Base-by-base conservation (phyloP, 352 stramenopile species). In the Phytopythium cucurbitacearum region DNA sequence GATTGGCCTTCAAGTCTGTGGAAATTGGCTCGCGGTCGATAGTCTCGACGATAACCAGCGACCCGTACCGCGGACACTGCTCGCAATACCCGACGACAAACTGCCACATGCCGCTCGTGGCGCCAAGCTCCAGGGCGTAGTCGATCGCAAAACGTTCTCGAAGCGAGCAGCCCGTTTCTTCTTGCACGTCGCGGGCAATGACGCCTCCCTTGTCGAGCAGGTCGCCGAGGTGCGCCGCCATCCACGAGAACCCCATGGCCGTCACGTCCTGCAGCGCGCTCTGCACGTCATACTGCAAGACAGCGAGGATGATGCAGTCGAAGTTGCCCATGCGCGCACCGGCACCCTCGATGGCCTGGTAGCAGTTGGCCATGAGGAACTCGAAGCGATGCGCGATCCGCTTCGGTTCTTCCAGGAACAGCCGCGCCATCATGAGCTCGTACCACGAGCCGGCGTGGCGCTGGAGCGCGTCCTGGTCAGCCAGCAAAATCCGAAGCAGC, bases 341-440 rank as follows among this genome's bases (percentile, higher is more conserved):
- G 28, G 64, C 57, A 16, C 53, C 57, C 40, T 84, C 61, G 50
- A 86, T 79, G 9, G 55, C 63, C 42, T 66, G 63, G 55, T 85
- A 86, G 57, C 77, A 91, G 42, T 81, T 87, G 16, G 73, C 76
- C 80, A 89, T 91, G 13, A 91, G 67, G 48, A 86, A 91, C 59
- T 89, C 75, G 37, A 89, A 85, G 5, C 78, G 83, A 43, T 91
- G 65, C 16, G 82, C 80, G 13, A 89, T 70, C 5, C 67, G 68
- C 67, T 89, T 94, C 16, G 83, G 79, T 45, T 89, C 80, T 11
- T 91, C 74, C 13, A 94, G 60, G 15, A 90, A 78, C 34, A 90
- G 63, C 21, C 68, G 64, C n/a, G 83, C 83, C 71, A 89, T 83
- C 73, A 91, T 90, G 12, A 90, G 69, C 62, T 89, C 77, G 61